Evolutionary conservation across 352 stramenopile genomes (phyloP).

Genomic region (Peronosclerospora sorghi): DNA sequence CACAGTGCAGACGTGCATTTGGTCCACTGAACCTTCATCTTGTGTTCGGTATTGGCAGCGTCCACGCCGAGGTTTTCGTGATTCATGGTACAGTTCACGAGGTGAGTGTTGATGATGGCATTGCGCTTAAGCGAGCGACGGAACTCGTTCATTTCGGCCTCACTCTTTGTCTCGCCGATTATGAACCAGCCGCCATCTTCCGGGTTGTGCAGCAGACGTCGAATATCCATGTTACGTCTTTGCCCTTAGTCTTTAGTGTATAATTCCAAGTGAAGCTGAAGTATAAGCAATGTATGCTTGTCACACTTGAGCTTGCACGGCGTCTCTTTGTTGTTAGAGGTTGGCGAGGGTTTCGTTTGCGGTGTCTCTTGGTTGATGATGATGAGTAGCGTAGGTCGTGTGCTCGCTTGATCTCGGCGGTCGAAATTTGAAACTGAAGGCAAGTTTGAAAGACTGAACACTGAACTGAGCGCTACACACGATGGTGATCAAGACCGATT

Average conservation of each 20-base stretch:
- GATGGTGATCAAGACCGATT: conserved; percentile 10
- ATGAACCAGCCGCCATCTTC: conserved; percentile 71
- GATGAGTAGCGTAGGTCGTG: conserved; percentile 9
- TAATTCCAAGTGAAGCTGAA: conserved; percentile 17
- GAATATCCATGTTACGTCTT: conserved; percentile 45
- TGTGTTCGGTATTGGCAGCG: conserved; percentile 41
- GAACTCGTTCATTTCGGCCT: conserved; percentile 65
- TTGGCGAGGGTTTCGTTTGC: conserved; percentile 14
- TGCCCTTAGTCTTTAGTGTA: conserved; percentile 1
- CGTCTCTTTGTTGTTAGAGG: conserved; percentile 15
- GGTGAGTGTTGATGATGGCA: conserved; percentile 76
- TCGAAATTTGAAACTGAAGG: conserved; percentile 14
- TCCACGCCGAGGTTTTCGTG: conserved; percentile 40
- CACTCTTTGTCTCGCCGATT: conserved; percentile 62
- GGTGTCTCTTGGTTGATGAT: conserved; percentile 8
- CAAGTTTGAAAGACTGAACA: conserved; percentile 7
- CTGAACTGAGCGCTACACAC: conserved; percentile 9
- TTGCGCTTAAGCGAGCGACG: conserved; percentile 70
- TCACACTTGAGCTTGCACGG: conserved; percentile 16
- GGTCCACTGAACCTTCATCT: conserved; percentile 81
- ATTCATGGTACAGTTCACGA: conserved; percentile 77
- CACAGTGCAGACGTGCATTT: conserved; percentile 73
- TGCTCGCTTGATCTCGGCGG: conserved; percentile 4
- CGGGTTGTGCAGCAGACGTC: conserved; percentile 61
- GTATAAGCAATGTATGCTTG: conserved; percentile 14